Evolutionary conservation across 495 filamentous ascomycete genomes (phyloP).

Genomic region (Daldinia concentrica): DNA sequence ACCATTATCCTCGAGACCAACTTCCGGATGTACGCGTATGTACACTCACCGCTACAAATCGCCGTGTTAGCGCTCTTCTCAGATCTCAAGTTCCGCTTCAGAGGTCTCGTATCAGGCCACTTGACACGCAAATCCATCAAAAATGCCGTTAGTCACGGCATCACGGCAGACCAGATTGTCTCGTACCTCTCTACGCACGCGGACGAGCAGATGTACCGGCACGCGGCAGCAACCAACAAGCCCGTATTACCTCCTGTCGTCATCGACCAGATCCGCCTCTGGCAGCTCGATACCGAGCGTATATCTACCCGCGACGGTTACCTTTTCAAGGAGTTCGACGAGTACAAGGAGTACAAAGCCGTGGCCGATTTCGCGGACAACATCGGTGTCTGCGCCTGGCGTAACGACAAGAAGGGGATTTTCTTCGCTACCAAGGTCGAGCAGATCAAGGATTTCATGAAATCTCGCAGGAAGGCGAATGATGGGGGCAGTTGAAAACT

Average conservation of each 20-base stretch:
- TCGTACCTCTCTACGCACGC: conserved; percentile 87
- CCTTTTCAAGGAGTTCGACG: conserved; percentile 88
- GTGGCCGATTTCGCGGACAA: conserved; percentile 83
- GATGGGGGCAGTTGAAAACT: conserved; percentile 25
- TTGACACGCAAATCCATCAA: conserved; percentile 87
- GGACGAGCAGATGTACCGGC: conserved; percentile 87
- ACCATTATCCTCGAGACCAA: conserved; percentile 99
- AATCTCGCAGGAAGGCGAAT: conserved; percentile 64
- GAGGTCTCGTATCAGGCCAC: conserved; percentile 89
- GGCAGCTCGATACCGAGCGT: conserved; percentile 96
- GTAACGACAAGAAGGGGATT: conserved; percentile 75
- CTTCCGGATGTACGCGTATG: conserved; percentile 97
- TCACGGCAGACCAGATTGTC: conserved; percentile 94
- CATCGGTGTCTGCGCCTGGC: conserved; percentile 92
- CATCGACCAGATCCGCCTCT: conserved; percentile 95
- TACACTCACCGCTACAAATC: conserved; percentile 89
- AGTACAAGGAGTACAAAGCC: conserved; percentile 76
- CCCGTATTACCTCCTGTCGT: conserved; percentile 91
- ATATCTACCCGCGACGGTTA: conserved; percentile 84
- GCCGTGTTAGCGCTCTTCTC: conserved; percentile 92
- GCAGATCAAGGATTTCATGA: conserved; percentile 81
- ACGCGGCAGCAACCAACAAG: conserved; percentile 60
- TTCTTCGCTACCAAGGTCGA: conserved; percentile 91
- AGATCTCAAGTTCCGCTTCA: conserved; percentile 84
- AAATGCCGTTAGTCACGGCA: conserved; percentile 85